Conservation (phyloP, 208 protist genomes). For the Crithidia fasciculata region DNA sequence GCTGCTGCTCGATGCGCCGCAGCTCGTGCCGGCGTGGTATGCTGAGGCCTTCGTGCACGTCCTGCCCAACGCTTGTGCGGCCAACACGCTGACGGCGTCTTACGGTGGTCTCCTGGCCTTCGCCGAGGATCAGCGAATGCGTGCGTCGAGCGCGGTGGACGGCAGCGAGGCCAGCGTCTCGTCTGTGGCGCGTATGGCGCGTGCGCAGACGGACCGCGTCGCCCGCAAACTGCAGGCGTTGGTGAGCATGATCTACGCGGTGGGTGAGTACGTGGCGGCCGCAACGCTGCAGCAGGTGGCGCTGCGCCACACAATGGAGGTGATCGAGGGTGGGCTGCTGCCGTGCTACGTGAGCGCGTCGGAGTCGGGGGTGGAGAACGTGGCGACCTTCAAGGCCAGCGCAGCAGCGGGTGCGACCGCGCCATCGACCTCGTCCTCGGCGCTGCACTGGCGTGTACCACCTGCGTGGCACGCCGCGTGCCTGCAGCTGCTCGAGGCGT, state of each 20-base stretch:
- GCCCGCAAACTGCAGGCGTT: conserved; percentile 52
- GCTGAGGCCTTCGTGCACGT: conserved; percentile 23
- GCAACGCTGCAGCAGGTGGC: conserved; percentile 51
- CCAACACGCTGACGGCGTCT: conserved; percentile 18
- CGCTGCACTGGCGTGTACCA: conserved; percentile 38
- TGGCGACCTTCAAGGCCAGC: conserved; percentile 16
- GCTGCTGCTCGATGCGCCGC: conserved; percentile 57
- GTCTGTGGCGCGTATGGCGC: conserved; percentile 13
- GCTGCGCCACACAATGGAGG: conserved; percentile 59
- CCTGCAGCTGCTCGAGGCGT: conserved; percentile 36
- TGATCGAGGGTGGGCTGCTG: conserved; percentile 59
- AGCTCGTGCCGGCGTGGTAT: conserved; percentile 41
- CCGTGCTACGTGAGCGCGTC: conserved; percentile 24
- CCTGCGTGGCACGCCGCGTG: conserved; percentile 36
- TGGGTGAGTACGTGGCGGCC: conserved; percentile 44
- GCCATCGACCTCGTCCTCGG: background rate
- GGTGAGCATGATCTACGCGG: conserved; percentile 45
- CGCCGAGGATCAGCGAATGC: conserved; percentile 22
- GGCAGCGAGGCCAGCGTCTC: background rate
- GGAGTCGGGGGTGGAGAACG: conserved; percentile 21
- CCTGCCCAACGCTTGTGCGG: conserved; percentile 10
- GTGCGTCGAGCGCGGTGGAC: background rate
- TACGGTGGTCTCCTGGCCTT: conserved; percentile 21
- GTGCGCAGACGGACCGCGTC: conserved; percentile 20
- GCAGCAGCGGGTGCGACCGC: background rate